Evolutionary conservation across 2,329 filamentous ascomycete species (phyloP).

Genomic region (Metarhizium rileyi): DNA sequence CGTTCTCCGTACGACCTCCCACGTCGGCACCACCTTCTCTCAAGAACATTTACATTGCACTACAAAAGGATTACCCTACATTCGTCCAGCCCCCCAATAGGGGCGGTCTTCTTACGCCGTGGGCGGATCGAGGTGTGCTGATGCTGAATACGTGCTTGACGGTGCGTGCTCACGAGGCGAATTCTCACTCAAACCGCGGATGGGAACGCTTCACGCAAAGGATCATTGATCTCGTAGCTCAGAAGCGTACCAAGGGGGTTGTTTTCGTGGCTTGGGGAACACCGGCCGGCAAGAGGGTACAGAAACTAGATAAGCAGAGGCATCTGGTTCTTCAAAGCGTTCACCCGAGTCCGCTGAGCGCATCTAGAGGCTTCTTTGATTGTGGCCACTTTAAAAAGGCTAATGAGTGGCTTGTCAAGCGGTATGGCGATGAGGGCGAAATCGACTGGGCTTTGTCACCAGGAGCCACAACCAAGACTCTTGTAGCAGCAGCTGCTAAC

Average conservation of each 20-base stretch:
- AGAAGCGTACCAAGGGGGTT: conserved; percentile 67
- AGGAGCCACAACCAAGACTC: conserved; percentile 23
- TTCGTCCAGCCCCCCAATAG: conserved; percentile 69
- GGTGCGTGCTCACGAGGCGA: conserved; percentile 79
- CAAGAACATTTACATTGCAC: conserved; percentile 82
- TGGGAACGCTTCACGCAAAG: conserved; percentile 93
- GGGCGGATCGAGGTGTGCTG: conserved; percentile 88
- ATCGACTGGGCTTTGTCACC: conserved; percentile 71
- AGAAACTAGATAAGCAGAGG: conserved; percentile 58
- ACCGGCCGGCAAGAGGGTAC: conserved; percentile 71
- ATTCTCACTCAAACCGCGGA: conserved; percentile 74
- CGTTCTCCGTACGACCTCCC: conserved; percentile 87
- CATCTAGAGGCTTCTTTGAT: conserved; percentile 70
- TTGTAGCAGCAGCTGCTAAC: conserved; percentile 11
- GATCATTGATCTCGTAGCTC: conserved; percentile 78
- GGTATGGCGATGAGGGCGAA: conserved; percentile 69
- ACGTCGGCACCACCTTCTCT: conserved; percentile 83
- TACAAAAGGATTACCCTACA: conserved; percentile 78
- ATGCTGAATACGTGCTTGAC: conserved; percentile 93
- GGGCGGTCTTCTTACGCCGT: conserved; percentile 77
- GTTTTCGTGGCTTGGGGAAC: conserved; percentile 94
- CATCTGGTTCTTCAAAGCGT: conserved; percentile 81
- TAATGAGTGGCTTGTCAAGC: conserved; percentile 71
- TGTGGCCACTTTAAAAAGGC: conserved; percentile 73
- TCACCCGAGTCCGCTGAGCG: conserved; percentile 90